These are phyloP conservation scores for Gigaspora rosea DNA, from an alignment of 192 early-diverging fungal species.

Conservation along the genomic window DNA sequence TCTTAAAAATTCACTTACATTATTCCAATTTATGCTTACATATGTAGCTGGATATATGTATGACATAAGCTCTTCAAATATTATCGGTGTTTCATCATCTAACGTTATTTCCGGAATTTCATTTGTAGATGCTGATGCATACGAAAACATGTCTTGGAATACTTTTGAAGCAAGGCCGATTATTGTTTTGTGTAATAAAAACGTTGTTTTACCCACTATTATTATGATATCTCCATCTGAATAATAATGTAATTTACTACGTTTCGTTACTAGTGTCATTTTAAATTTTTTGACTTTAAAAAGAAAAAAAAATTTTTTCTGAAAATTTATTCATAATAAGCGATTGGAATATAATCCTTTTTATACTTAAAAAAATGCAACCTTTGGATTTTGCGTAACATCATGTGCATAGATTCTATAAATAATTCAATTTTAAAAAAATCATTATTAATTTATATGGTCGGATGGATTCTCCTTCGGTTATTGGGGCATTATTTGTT, in stretches of 20 bases:
- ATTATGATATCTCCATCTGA: slow-evolving; percentile 13
- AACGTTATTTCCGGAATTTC: not conserved
- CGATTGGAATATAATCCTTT: too few species aligned
- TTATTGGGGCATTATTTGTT: too few species aligned
- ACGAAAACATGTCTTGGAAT: slow-evolving; percentile 12
- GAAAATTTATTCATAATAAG: too few species aligned
- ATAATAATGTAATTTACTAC: slow-evolving; percentile 20
- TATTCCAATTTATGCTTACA: not conserved
- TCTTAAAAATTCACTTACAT: slow-evolving; percentile 15
- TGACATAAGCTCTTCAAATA: slow-evolving; percentile 4
- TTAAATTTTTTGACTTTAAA: too few species aligned
- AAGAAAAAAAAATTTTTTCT: too few species aligned
- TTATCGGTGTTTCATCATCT: not conserved
- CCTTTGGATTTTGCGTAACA: too few species aligned
- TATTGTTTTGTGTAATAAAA: slow-evolving; percentile 7
- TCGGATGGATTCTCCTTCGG: too few species aligned
- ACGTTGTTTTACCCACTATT: not conserved
- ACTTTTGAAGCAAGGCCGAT: slow-evolving; percentile 6
- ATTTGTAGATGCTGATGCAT: not conserved
- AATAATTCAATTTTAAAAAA: too few species aligned
- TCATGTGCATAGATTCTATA: too few species aligned
- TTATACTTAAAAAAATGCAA: too few species aligned
- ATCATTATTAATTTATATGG: too few species aligned
- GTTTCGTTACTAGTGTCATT: not conserved
- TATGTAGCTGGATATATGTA: slow-evolving; percentile 4